Percentiles rank a stretch among this genome's conserved stretches.
Evolutionary conservation across 2,329 filamentous ascomycete genomes (phyloP).

Genomic region (Pseudogymnoascus sp.): DNA sequence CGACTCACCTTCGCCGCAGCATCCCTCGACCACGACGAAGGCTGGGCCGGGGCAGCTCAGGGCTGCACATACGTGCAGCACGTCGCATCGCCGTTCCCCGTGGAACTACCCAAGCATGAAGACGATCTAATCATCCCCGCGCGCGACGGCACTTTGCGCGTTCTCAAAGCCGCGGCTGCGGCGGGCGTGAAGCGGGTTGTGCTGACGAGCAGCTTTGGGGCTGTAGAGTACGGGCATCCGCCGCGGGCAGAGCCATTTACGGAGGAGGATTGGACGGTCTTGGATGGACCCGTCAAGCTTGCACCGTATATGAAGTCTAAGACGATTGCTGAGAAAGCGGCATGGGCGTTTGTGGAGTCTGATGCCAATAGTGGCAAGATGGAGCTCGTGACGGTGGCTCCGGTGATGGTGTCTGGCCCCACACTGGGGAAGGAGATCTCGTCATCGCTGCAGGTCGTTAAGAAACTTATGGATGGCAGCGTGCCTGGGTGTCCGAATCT

Average conservation of each 20-base stretch:
- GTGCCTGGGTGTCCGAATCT: conserved; percentile 24
- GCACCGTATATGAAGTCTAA: conserved; percentile 28
- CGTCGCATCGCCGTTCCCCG: conserved; percentile 26
- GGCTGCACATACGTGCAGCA: conserved; percentile 26
- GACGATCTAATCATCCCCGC: conserved; percentile 29
- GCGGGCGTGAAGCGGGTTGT: conserved; percentile 22
- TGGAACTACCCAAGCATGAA: conserved; percentile 23
- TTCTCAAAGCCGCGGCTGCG: conserved; percentile 22
- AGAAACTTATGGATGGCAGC: conserved; percentile 24
- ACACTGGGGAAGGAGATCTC: conserved; percentile 22
- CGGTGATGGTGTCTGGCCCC: conserved; percentile 26
- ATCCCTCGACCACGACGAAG: conserved; percentile 23
- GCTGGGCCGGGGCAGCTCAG: conserved; percentile 24
- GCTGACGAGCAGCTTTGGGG: conserved; percentile 15
- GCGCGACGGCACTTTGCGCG: conserved; percentile 27
- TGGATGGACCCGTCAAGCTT: conserved; percentile 14
- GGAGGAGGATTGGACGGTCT: conserved; percentile 27
- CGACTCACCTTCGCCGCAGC: conserved; percentile 22
- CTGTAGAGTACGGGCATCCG: conserved; percentile 21
- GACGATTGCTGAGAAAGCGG: conserved; percentile 27
- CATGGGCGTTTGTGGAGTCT: conserved; percentile 28
- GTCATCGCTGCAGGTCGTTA: conserved; percentile 20
- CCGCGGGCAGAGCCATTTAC: conserved; percentile 19
- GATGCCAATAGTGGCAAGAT: conserved; percentile 20
- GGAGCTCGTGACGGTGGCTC: conserved; percentile 26